A percentile compares a stretch with the other conserved stretches of the same genome.
Evolutionary conservation across 148 eudicot species (phyloP).

Genomic region (Rhododendron molle): DNA sequence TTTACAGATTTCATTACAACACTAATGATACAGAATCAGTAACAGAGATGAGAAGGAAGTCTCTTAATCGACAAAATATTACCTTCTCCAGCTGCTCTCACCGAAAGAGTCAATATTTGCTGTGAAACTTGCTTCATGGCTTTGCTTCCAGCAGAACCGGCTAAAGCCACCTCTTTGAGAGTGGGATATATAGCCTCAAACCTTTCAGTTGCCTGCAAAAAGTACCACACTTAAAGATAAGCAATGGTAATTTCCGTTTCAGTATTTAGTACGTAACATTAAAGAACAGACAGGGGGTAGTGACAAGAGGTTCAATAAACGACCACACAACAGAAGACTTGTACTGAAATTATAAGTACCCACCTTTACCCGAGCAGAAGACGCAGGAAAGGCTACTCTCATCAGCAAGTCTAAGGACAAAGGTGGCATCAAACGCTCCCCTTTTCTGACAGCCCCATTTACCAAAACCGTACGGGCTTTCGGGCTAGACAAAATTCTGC

Average conservation of each 20-base stretch:
- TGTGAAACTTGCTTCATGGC: constrained; percentile 76
- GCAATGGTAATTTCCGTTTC: background rate
- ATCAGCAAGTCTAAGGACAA: constrained; percentile 52
- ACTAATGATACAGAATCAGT: background rate
- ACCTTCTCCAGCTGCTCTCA: constrained; percentile 79
- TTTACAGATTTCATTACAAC: background rate
- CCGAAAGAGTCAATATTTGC: constrained; percentile 50
- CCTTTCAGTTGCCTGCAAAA: constrained; percentile 76
- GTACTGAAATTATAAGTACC: background rate
- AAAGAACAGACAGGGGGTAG: background rate
- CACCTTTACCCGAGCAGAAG: constrained; percentile 74
- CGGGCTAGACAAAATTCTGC: constrained; percentile 67
- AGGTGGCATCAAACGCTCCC: constrained; percentile 78
- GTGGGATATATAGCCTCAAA: constrained; percentile 72
- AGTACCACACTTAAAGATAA: constrained; percentile 1
- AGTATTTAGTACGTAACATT: background rate
- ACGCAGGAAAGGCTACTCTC: constrained; percentile 57
- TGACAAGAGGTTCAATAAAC: background rate
- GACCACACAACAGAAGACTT: background rate
- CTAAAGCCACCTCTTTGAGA: constrained; percentile 82
- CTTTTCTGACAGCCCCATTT: constrained; percentile 73
- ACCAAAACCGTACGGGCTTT: constrained; percentile 66
- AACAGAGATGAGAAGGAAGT: background rate
- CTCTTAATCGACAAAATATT: background rate
- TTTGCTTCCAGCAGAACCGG: constrained; percentile 77